Evolutionary conservation across 2,329 filamentous ascomycete species (phyloP), one percentile per base, ranked within the genome.

Genomic region (Fusarium beomiforme): DNA sequence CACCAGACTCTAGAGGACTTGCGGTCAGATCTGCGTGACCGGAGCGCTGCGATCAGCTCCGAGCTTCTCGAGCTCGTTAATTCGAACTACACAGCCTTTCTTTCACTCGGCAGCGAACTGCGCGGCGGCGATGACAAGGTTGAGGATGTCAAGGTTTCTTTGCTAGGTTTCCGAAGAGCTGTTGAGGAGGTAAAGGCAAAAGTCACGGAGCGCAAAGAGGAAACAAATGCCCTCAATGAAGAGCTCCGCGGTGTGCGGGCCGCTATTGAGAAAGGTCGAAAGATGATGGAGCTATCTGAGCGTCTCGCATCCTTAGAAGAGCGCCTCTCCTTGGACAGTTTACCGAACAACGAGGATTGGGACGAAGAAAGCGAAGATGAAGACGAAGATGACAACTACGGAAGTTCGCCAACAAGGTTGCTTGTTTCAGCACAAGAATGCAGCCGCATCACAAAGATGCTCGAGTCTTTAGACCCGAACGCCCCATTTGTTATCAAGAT

Each of bases 1-100:
- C 96, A 99, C 80, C 96, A 99, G 81, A 98, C 95, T 1, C 92
- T 99, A 50, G 95, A 97, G 79, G 96, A 99, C 80, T 86, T 99
- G 34, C 93, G 95, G 37, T 84, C 91, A 8, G 97, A 99, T 77
- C 86, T 99, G 19, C 91, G 95, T 46, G 89, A 94, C 64, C 88
- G 97, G 56, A 93, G 91, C 73, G 89, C 93, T 74, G 87, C 91
- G 23, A 91, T 99, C 67, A 93, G 91, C 76, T 89, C 92, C 69
- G 96, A 99, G 83, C 87, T 99, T 5, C 86, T 99, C 21, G 95
- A 98, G 82, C 89, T 99, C 11, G 96, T 99, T 72, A 99, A 99
- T 78, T 89, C 92, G 55, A 97, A 99, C 81, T 98, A 99, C 79
- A 92, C 94, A 50, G 92, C 95, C 62, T 99, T 99, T 75, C 82